phyloP scores from a whole-genome alignment of 345 rosid genomes.

The Pistacia integerrima region DNA sequence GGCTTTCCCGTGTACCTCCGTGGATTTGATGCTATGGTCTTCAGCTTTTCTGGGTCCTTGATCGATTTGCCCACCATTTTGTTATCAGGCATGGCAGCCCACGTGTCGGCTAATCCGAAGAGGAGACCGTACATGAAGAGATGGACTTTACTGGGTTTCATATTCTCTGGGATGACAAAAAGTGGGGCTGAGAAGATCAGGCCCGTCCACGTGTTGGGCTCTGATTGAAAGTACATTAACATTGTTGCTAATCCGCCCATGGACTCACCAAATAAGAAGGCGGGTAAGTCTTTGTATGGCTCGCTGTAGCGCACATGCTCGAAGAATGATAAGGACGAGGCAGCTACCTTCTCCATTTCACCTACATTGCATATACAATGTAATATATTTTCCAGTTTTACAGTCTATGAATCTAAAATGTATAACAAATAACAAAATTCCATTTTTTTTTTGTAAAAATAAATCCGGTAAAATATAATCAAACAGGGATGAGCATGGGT shows the following conservation, averaged over 20 bases:
- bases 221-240: constrained; percentile 92
- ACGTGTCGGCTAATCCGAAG: constrained; percentile 89
- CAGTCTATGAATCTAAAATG: too few relatives aligned
- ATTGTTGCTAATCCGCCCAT: constrained; percentile 89
- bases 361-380: constrained; percentile 35
- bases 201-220: constrained; percentile 81
- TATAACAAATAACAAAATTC: too few relatives aligned
- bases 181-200: constrained; percentile 95
- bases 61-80: constrained; percentile 88
- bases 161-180: constrained; percentile 82
- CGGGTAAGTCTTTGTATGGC: constrained; percentile 69
- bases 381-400: too few relatives aligned
- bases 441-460: too few relatives aligned
- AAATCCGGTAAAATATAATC: too few relatives aligned
- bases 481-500: too few relatives aligned
- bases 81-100: constrained; percentile 93
- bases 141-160: constrained; percentile 77
- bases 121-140: constrained; percentile 79
- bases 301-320: constrained; percentile 73
- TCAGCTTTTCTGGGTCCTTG: constrained; percentile 76
- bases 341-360: constrained; percentile 87
- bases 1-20: constrained; percentile 82
- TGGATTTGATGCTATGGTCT: constrained; percentile 84
- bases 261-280: constrained; percentile 89
- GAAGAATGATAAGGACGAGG: constrained; percentile 81